Evolutionary conservation across 352 stramenopile genomes (phyloP).

Genomic region (Pythium aristosporum): DNA sequence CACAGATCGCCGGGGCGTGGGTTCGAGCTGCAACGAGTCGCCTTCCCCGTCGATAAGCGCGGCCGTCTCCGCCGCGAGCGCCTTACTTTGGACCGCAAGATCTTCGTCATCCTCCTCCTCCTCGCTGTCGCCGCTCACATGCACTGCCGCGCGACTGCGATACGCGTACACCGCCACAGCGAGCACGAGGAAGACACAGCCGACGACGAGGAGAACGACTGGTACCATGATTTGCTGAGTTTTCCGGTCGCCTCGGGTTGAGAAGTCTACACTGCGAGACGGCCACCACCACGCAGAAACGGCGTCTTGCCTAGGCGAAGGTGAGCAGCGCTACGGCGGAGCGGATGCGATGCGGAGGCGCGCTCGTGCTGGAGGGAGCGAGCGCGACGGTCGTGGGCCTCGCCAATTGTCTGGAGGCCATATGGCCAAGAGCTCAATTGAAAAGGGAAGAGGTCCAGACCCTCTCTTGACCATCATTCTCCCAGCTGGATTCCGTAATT

Average conservation of each 20-base stretch:
- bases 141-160: slow-evolving; percentile 1
- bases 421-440: slow-evolving; percentile 12
- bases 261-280: not conserved
- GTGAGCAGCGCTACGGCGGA: not conserved
- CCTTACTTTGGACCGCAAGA: not conserved
- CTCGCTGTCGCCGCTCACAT: slow-evolving; percentile 13
- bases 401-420: slow-evolving; percentile 2
- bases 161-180: slow-evolving; percentile 1
- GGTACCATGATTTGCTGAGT: slow-evolving; percentile 15
- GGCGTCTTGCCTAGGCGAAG: not conserved
- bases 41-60: slow-evolving; percentile 15
- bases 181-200: slow-evolving; percentile 6
- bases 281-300: not conserved
- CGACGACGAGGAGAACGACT: slow-evolving; percentile 5
- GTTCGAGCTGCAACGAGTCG: slow-evolving; percentile 4
- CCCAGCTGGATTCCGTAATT: too few species aligned
- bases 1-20: not conserved
- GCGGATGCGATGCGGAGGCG: not conserved
- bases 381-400: not conserved
- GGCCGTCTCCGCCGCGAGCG: slow-evolving; percentile 12
- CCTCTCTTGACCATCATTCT: not conserved
- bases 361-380: not conserved
- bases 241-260: not conserved
- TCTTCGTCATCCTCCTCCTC: slow-evolving; percentile 26
- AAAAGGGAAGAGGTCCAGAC: not conserved